Conservation (phyloP, 2,329 filamentous ascomycete genomes). For the Exutisphaerella laricina region DNA sequence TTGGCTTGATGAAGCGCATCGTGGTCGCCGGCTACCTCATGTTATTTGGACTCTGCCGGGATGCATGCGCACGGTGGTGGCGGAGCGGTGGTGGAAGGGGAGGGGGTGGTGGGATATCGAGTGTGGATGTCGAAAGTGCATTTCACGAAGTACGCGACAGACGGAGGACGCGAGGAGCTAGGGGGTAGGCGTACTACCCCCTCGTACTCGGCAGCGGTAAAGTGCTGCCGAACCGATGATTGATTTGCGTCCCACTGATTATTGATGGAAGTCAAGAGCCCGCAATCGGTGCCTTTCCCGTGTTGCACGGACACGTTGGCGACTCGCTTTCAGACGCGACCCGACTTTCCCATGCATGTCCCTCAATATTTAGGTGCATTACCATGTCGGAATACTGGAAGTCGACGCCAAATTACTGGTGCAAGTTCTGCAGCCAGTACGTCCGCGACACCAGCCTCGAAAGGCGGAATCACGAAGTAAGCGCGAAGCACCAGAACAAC, state of each 20-base stretch:
- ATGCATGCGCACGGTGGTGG: neutral
- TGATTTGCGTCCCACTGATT: too few relatives aligned
- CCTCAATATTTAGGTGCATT: too few relatives aligned
- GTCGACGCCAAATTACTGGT: slow-evolving; percentile 95
- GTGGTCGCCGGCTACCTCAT: slow-evolving; percentile 8
- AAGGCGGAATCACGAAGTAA: slow-evolving; percentile 48
- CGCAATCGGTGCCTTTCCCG: too few relatives aligned
- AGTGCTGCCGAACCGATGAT: too few relatives aligned
- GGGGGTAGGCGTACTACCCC: too few relatives aligned
- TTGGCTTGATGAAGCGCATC: slow-evolving; percentile 77
- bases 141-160: neutral
- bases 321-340: too few relatives aligned
- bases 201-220: too few relatives aligned
- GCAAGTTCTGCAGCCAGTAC: slow-evolving; percentile 88
- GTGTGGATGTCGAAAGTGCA: neutral
- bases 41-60: neutral
- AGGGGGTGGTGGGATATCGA: too few relatives aligned
- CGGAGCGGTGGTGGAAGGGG: neutral
- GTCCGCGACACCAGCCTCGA: slow-evolving; percentile 91
- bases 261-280: too few relatives aligned
- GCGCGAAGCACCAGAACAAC: slow-evolving; percentile 48
- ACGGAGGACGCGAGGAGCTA: too few relatives aligned
- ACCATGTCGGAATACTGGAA: slow-evolving; percentile 98
- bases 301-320: neutral
- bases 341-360: too few relatives aligned